Evolutionary conservation across 768 basidiomycete genomes (phyloP), one percentile per base, ranked within the genome.

Genomic region (Suillus alpinus): DNA sequence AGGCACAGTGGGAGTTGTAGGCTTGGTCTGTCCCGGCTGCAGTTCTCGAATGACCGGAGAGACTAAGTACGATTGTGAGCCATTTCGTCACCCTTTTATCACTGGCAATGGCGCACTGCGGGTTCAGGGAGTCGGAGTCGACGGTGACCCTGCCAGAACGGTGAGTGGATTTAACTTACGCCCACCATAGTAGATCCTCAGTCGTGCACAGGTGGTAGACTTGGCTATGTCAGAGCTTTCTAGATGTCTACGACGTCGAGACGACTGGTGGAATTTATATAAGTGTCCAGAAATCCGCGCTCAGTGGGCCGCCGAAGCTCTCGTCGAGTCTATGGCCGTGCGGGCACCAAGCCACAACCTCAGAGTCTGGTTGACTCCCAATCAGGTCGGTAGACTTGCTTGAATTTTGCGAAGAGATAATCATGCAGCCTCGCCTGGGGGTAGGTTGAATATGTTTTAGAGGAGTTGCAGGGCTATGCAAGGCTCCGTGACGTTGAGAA

Each of bases 31-130:
- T 51, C 14, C 2, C 16, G 2, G 9, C 39, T 18, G 26, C 26
- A 39, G 37, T 18, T 36, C 37, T 55, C 53, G 36, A 26, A 61
- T 63, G 62, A 20, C 36, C 18, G 49, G 26, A 31, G 26, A 31
- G 13, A 34, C 18, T 1, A 23, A 49, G 40, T 37, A 50, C 23
- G 66, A 29, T 46, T 43, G 59, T 52, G 56, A 52, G 64, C 82
- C 81, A 0, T 85, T 82, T 62, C 70, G 80, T 52, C 82, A 83
- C 61, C 82, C 83, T 6, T 84, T 83, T 64, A 64, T 81, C 36
- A 76, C 78, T 66, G 82, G 81, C 0, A 76, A 79, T 66, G 82
- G 81, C 0, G 70, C 74, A 0, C n/a, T n/a, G n/a, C 69, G 73
- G 51, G 81, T 76, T 62, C 59, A 76, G 6, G 78, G 78, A 12